Base-by-base conservation (phyloP, 2,329 filamentous ascomycete species). In the Pseudogymnoascus sp. region DNA sequence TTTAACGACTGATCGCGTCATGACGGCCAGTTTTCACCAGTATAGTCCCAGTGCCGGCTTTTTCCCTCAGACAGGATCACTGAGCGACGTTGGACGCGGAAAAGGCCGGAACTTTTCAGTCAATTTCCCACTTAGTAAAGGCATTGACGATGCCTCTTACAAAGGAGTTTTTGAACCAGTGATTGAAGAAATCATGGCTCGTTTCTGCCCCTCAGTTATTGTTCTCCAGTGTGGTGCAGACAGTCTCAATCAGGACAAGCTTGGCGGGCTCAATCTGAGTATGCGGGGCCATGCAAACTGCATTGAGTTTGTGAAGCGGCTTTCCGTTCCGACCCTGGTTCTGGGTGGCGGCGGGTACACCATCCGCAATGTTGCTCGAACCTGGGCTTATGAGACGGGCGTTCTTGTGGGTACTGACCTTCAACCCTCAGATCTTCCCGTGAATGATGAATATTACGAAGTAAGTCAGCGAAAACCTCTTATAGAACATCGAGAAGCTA, bases 251-350 rank as follows among this genome's bases (percentile, higher is more conserved):
- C 93, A 95, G 58, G 95, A 99, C 75, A 87, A 95, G 33, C 83
- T 99, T 0, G 95, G 95, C 61, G 96, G 93, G 75, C 99, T 99
- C 82, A 99, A 97, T 74, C 82, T 99, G 65, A 97, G 96, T 76
- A 97, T 99, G 84, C 88, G 88, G 70, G 93, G 93, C 3, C 95
- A 99, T 74, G 93, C 93, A 68, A 92, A 92, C 75, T 99, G 95
- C 74, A 91, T 97, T 68, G 88, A 88, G 68, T 97, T 89, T 70
- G 91, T 96, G 68, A 97, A 96, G 77, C 88, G 84, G 65, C 92
- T 93, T 73, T 83, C 86, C 28, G 81, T 95, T 9, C 95, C 95
- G 0, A 88, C 96, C 1, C 83, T 99, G 14, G 89, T 99, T 18
- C 86, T 99, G 16, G 95, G 95, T 33, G 95, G 95, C 12, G 95